phyloP scores from a whole-genome alignment of 1,284 basidiomycete genomes.

The Rhodotorula sp. region DNA sequence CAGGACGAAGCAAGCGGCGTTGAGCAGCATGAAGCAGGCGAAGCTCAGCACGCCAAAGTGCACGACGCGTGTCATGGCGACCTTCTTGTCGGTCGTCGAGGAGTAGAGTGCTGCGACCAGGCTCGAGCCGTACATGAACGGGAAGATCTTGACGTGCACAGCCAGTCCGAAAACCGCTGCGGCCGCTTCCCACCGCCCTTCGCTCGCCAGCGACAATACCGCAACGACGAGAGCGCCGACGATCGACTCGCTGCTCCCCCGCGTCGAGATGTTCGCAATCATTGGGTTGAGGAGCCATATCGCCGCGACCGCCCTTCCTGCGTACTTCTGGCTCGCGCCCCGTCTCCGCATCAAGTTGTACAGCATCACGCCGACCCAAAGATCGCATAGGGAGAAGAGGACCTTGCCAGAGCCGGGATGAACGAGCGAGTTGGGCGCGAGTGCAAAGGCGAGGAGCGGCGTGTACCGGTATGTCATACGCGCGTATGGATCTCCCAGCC shows the following conservation, averaged over 20 bases:
- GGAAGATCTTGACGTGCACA: constrained; percentile 94
- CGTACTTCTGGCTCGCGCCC: not conserved
- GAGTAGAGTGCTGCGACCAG: constrained; percentile 57
- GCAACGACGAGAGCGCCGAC: constrained; percentile 76
- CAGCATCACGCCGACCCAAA: constrained; percentile 76
- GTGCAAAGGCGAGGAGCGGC: constrained; percentile 78
- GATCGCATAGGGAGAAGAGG: constrained; percentile 80
- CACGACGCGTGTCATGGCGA: constrained; percentile 57
- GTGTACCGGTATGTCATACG: constrained; percentile 96
- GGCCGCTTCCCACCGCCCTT: constrained; percentile 52
- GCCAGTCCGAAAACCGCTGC: constrained; percentile 73
- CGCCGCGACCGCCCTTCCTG: constrained; percentile 51
- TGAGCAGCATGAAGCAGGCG: constrained; percentile 67
- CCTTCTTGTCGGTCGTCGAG: not conserved
- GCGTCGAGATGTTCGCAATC: constrained; percentile 91
- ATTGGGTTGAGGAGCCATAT: constrained; percentile 89
- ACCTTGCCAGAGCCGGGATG: constrained; percentile 86
- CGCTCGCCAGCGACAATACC: constrained; percentile 62
- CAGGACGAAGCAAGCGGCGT: constrained; percentile 70
- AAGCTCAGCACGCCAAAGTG: constrained; percentile 69
- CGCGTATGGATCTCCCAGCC: constrained; percentile 72
- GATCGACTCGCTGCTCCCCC: constrained; percentile 89
- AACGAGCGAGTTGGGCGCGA: constrained; percentile 75
- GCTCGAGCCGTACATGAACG: constrained; percentile 80
- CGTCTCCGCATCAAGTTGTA: constrained; percentile 58